Base-by-base conservation (phyloP, 805 yeast species). In the Nakazawaea molendinolei region DNA sequence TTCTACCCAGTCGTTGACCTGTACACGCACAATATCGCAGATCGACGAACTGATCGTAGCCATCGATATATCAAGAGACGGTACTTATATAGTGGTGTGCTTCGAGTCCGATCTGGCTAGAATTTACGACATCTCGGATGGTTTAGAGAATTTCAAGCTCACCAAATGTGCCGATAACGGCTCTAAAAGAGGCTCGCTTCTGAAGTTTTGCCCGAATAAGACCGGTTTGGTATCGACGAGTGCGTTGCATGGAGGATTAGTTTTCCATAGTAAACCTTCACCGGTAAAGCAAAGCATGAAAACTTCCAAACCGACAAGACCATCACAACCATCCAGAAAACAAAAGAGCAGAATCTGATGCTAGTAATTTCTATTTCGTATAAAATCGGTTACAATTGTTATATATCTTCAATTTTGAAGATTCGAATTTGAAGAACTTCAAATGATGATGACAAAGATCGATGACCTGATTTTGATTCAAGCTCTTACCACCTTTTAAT, bases 11-110 rank as follows among this genome's bases (percentile, higher is more conserved):
- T 47, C 55, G 15, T 51, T 71, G 49, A 46, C 61, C 13, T 55
- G 60, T 38, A 29, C 44, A 13, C 49, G 49, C 23, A 57, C 61
- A 2, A 41, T 68, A 12, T 41, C 61, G 17, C 47, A 48, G 22
- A 51, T 64, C 4, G 74, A 71, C 50, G 71, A 66, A 45, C 64
- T 67, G 4, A 52, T 70, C 14, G 50, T 63, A 3, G 42, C 56
- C 15, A 44, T 69, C 8, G 63, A 57, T 30, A 43, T 56, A 19
- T 55, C 60, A 33, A 43, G 62, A 27, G 68, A 65, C 39, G 70
- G 71, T 4, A 42, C 54, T 3, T 58, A 53, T 31, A 36, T 68
- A 2, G 63, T 61, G 3, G 58, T 67, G 8, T 55, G 69, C 4
- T 71, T 55, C 44, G 72, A 63, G 19, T 56, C n/a, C 41, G 56